Percentiles rank a stretch among this genome's conserved stretches.
These are phyloP conservation scores for Cryptosporidium parvum DNA, from an alignment of 169 alveolate genomes.

Conservation along the genomic window DNA sequence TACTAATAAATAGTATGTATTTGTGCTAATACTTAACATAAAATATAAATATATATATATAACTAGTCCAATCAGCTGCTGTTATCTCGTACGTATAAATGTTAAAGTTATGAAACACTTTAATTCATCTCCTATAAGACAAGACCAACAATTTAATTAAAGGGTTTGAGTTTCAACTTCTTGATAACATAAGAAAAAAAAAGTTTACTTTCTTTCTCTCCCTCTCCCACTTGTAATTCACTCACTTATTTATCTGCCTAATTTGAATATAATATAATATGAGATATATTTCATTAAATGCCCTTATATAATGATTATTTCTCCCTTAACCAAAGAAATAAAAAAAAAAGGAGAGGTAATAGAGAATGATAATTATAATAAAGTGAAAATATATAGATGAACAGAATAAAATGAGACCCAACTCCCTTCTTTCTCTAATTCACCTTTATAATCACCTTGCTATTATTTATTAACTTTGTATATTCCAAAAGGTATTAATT, in stretches of 20 bases:
- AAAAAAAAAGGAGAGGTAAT: not conserved
- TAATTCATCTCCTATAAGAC: slow-evolving; percentile 37
- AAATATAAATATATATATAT: not conserved
- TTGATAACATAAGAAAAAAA: too few relatives aligned
- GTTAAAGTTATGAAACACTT: not conserved
- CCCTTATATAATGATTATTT: too few relatives aligned
- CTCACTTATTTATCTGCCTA: not conserved
- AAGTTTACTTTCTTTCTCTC: too few relatives aligned
- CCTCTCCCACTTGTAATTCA: too few relatives aligned
- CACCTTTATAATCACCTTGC: not conserved
- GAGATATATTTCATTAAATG: not conserved
- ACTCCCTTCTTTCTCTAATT: not conserved
- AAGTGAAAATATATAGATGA: not conserved
- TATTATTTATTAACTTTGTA: too few relatives aligned
- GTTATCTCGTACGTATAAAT: slow-evolving; percentile 33
- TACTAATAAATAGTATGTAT: too few relatives aligned
- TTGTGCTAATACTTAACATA: not conserved
- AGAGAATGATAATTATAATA: not conserved
- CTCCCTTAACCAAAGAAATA: not conserved
- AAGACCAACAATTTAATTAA: not conserved
- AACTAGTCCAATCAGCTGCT: slow-evolving; percentile 50
- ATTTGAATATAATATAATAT: not conserved
- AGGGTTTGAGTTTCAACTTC: not conserved
- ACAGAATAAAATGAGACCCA: too few relatives aligned
- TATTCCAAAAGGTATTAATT: not conserved